These are phyloP conservation scores for Xylariaceae sp. DNA, from an alignment of 2,329 filamentous ascomycete genomes.

Conservation along the genomic window DNA sequence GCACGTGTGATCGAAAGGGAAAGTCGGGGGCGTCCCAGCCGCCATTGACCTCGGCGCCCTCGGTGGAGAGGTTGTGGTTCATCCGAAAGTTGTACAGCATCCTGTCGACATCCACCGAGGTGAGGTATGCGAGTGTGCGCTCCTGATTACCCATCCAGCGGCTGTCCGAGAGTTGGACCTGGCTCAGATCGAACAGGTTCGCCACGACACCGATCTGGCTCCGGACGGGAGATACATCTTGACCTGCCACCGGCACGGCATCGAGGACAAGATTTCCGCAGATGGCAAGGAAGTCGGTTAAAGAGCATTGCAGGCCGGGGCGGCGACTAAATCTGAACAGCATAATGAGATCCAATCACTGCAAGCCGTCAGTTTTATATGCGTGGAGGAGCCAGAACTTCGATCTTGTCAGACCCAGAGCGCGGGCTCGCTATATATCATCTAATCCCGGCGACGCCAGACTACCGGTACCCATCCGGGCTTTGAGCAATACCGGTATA, in stretches of 20 bases:
- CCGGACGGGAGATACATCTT: constrained; percentile 18
- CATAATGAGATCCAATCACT: too few species aligned
- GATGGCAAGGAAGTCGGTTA: constrained; percentile 3
- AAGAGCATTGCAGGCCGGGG: constrained; percentile 1
- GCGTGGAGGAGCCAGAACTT: too few species aligned
- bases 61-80: constrained; percentile 38
- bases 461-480: too few species aligned
- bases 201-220: constrained; percentile 26
- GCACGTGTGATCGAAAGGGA: constrained; percentile 43
- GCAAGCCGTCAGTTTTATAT: too few species aligned
- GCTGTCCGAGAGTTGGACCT: constrained; percentile 29
- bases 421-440: too few species aligned
- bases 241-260: constrained; percentile 8
- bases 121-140: constrained; percentile 39
- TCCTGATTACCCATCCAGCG: constrained; percentile 38
- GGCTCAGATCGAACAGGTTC: constrained; percentile 31
- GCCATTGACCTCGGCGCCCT: constrained; percentile 36
- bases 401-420: too few species aligned
- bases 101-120: constrained; percentile 35
- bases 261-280: constrained; percentile 4
- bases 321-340: too few species aligned
- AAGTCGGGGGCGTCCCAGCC: constrained; percentile 49
- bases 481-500: too few species aligned
- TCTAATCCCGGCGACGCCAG: too few species aligned
- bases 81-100: constrained; percentile 41